phyloP scores from a whole-genome alignment of 2,329 filamentous ascomycete species.

The Pseudogymnoascus sp. region DNA sequence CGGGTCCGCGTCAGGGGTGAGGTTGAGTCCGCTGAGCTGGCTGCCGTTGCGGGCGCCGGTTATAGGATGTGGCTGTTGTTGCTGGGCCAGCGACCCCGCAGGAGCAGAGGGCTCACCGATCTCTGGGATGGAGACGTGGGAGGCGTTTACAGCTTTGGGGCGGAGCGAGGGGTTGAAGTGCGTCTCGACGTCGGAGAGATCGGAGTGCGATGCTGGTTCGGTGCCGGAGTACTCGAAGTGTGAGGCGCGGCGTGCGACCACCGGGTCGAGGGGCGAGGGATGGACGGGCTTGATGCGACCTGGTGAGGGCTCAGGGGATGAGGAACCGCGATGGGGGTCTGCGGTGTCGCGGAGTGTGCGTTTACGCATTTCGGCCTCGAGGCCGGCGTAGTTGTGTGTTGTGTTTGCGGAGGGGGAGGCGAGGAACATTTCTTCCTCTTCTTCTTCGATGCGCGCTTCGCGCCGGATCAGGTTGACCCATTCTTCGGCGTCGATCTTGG shows the following conservation, averaged over 20 bases:
- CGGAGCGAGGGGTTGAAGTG: conserved; percentile 23
- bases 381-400: conserved; percentile 19
- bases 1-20: conserved; percentile 50
- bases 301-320: conserved; percentile 49
- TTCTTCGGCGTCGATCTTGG: conserved; percentile 65
- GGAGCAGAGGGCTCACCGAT: conserved; percentile 21
- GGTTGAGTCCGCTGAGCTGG: conserved; percentile 49
- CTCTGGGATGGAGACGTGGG: conserved; percentile 23
- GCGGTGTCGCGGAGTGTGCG: conserved; percentile 16
- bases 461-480: conserved; percentile 79
- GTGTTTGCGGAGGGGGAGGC: conserved; percentile 50
- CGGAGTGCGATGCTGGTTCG: conserved; percentile 71
- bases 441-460: conserved; percentile 77
- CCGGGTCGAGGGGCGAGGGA: background rate
- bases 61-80: conserved; percentile 27
- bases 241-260: conserved; percentile 42
- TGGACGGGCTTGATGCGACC: conserved; percentile 25
- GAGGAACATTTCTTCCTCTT: conserved; percentile 75
- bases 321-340: conserved; percentile 32
- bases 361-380: conserved; percentile 22
- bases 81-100: conserved; percentile 18
- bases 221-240: conserved; percentile 59
- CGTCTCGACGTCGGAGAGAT: conserved; percentile 66
- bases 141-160: conserved; percentile 30
- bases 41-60: conserved; percentile 46